Base-by-base conservation (phyloP, 2,329 filamentous ascomycete species). In the Paracamarosporium sp. region DNA sequence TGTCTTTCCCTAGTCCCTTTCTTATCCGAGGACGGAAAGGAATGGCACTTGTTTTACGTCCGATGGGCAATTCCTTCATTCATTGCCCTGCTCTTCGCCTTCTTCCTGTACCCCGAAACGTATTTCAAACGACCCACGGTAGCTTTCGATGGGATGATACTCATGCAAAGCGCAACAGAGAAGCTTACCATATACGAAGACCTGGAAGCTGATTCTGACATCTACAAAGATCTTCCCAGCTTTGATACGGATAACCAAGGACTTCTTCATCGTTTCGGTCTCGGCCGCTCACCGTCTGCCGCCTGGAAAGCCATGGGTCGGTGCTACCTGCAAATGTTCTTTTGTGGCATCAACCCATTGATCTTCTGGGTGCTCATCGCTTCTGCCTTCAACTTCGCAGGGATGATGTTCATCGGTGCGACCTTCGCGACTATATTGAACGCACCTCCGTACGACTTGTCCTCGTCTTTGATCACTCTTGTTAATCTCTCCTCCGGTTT, bases 121-220 rank as follows among this genome's bases (percentile, higher is more conserved):
- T 79, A 76, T 59, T 80, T 79, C 65, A 69, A 76, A 50, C 72
- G 78, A 1, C 78, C 78, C 0, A 73, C 73, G 0, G 70, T 80
- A 8, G 77, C 78, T 5, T 79, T 78, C 38, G 72, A 80, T 56
- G 78, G 78, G 2, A 74, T 75, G 22, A 76, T 79, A 4, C 55
- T 80, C 3, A 50, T 76, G 1, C 78, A 80, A 56, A 72, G 66
- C 13, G 72, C 71, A 2, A 74, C 74, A 0, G 78, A 79, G 58
- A 79, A 75, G 53, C 65, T 79, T 12, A 72, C 67, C 5, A 69
- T 79, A 25, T 79, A 76, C 61, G 62, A 74, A 30, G 71, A 77
- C 24, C 68, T 66, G 58, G 70, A 73, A 2, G 56, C 61, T 2
- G 64, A 71, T 11, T 69, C 69, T 0, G 56, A 63, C 11, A 57